Evolutionary conservation across 2,329 filamentous ascomycete species (phyloP).

Genomic region (Talaromyces sp.): DNA sequence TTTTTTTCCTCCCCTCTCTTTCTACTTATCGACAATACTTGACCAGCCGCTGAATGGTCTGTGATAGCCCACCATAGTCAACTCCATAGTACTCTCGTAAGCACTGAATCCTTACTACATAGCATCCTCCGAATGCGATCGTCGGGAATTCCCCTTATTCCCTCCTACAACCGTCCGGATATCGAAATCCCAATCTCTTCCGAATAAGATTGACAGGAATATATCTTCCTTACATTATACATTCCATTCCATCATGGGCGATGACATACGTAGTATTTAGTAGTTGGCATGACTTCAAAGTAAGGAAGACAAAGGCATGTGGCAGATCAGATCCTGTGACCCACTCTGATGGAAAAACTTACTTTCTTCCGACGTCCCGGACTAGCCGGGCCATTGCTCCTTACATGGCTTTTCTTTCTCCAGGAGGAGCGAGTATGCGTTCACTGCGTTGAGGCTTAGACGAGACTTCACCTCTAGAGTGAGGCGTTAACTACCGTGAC

Average conservation of each 20-base stretch:
- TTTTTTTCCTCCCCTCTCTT: no score
- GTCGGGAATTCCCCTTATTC: neutral
- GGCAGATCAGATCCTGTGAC: constrained; percentile 7
- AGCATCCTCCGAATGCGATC: neutral
- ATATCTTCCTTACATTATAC: neutral
- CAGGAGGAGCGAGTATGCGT: neutral
- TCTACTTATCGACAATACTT: no score
- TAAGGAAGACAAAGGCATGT: neutral
- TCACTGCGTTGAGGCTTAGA: neutral
- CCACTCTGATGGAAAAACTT: neutral
- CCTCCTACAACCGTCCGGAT: no score
- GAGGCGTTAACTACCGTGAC: neutral
- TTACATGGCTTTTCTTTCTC: neutral
- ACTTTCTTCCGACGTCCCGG: neutral
- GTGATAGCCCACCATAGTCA: no score
- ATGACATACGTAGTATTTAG: no score
- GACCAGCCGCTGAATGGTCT: no score
- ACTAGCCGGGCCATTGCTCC: neutral
- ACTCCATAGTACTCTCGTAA: no score
- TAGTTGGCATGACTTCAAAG: neutral
- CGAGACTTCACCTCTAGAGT: neutral
- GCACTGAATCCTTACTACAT: no score
- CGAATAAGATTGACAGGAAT: neutral
- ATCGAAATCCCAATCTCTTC: neutral
- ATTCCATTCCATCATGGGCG: neutral